phyloP scores from a whole-genome alignment of 345 rosid species.

The Adansonia digitata region DNA sequence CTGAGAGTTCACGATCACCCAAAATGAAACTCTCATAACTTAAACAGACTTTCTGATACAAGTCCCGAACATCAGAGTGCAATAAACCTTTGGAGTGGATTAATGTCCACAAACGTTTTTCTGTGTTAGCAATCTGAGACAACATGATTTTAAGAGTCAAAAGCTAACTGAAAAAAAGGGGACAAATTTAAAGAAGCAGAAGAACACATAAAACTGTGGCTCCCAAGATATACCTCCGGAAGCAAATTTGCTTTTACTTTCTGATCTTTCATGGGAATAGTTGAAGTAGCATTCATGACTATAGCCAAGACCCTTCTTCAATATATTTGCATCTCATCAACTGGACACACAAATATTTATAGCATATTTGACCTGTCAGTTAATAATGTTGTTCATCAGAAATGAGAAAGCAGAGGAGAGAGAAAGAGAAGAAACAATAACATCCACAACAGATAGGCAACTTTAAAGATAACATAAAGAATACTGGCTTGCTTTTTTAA shows the following conservation, averaged over 20 bases:
- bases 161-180: constrained; percentile 11
- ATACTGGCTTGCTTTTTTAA: neutral
- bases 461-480: neutral
- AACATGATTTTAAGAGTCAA: constrained; percentile 7
- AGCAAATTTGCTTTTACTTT: constrained; percentile 40
- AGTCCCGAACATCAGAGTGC: constrained; percentile 45
- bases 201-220: constrained; percentile 9
- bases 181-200: neutral
- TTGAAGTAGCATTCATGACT: constrained; percentile 29
- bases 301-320: constrained; percentile 17
- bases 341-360: neutral
- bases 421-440: neutral
- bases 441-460: neutral
- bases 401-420: neutral
- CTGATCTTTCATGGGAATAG: constrained; percentile 28
- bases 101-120: constrained; percentile 58
- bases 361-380: constrained; percentile 10
- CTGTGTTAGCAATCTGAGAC: constrained; percentile 55
- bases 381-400: neutral
- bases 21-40: constrained; percentile 54
- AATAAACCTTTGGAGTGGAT: constrained; percentile 47
- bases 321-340: neutral
- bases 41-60: constrained; percentile 51
- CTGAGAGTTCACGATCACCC: constrained; percentile 37
- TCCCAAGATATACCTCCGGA: constrained; percentile 41